Base-by-base conservation (phyloP, 768 basidiomycete species). In the Gautieria morchelliformis region DNA sequence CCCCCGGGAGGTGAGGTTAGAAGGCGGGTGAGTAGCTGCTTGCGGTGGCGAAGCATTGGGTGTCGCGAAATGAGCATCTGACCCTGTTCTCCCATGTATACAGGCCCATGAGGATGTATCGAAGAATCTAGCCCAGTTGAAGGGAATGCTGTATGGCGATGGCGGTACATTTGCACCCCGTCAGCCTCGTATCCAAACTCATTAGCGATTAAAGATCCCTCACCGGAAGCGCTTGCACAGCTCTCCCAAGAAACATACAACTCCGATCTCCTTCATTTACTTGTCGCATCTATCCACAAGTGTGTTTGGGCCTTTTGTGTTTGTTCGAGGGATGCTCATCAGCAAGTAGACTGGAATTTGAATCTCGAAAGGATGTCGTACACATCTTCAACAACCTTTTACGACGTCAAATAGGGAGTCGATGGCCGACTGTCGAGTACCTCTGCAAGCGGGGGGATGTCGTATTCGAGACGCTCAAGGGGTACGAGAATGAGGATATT, bases 341-440 rank as follows among this genome's bases (percentile, higher is more conserved):
- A 68, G 85, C 96, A 60, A 82, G 84, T 17, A 83, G 83, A 19
- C 87, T 97, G 69, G 95, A 98, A 67, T 97, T 98, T 64, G 95
- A 98, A 72, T 85, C 92, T 30, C 80, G 91, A 58, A 88, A 88
- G 69, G 88, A 89, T 61, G 86, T 88, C 37, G 86, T 87, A 0
- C 85, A 89, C 70, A 87, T 88, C 63, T 89, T 89, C 77, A 96
- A 93, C 71, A 87, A 93, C 63, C 82, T 99, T 19, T 73, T 89
- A 27, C 79, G 87, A 48, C 80, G 96, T 48, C 93, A 97, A 71
- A 96, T 99, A 63, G 96, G 96, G 41, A 78, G 86, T 4, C 83
- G 95, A 45, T 87, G 83, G 74, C 96, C 96, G n/a, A 98, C 96
- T 0, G 93, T 98, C 49, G 96, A 99, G 63, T 93, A 96, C 65